Conservation (phyloP, 2,329 filamentous ascomycete species). For the Fusarium keratoplasticum region DNA sequence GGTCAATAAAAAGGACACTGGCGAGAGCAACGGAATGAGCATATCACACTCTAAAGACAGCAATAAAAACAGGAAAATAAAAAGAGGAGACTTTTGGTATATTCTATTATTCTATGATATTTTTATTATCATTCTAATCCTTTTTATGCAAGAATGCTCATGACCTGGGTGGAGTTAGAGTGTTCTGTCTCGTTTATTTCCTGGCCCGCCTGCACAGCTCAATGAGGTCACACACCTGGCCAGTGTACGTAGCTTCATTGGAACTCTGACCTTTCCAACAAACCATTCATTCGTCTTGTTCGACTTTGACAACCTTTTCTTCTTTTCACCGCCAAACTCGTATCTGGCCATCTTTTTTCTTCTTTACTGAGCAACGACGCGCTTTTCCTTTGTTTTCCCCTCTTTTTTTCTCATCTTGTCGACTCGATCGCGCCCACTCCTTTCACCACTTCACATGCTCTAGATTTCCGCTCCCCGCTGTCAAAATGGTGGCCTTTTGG, state of each 20-base stretch:
- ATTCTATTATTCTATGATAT: background rate
- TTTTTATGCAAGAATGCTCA: background rate
- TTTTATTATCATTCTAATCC: background rate
- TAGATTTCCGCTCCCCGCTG: constrained; percentile 8
- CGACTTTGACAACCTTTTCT: background rate
- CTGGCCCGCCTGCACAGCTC: background rate
- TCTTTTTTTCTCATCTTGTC: background rate
- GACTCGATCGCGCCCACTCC: background rate
- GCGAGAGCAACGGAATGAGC: background rate
- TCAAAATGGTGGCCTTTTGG: constrained; percentile 84
- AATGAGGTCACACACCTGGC: constrained; percentile 10
- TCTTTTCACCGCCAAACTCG: constrained; percentile 3
- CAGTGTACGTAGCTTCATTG: constrained; percentile 9
- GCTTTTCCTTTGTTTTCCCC: background rate
- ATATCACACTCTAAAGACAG: background rate
- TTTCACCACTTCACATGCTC: constrained; percentile 19
- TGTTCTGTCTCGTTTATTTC: background rate
- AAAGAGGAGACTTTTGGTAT: background rate
- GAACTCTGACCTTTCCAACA: background rate
- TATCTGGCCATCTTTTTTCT: constrained; percentile 8
- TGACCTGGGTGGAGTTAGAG: background rate
- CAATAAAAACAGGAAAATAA: background rate
- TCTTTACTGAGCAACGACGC: background rate
- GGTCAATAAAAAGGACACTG: background rate
- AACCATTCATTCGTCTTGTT: background rate